Base-by-base conservation (phyloP, 2,329 filamentous ascomycete species). In the Penicillium capsulatum region DNA sequence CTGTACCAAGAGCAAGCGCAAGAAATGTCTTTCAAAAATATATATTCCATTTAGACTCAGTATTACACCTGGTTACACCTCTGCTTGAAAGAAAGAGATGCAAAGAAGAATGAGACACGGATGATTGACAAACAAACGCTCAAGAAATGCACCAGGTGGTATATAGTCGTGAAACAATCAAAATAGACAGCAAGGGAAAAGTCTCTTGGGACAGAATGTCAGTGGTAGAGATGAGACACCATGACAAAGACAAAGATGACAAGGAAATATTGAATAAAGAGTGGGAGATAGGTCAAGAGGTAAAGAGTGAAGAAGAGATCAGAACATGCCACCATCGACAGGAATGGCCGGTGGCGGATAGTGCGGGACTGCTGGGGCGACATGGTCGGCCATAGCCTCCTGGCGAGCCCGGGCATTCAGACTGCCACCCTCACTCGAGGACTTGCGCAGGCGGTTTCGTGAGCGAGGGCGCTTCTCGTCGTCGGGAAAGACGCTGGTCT, bases 321-420 rank as follows among this genome's bases (percentile, higher is more conserved):
- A 69, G 38, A 69, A 67, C 66, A 69, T 64, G 17, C 60, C 57
- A 40, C 54, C 65, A 40, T 58, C 62, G 45, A 50, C 62, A 35
- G 50, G 61, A 19, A 56, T 50, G 32, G 48, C 47, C 4, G 58
- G 55, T 2, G 56, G 59, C 14, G 59, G 56, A 17, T 60, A 54
- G 14, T 59, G 47, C n/a, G 63, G 59, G n/a, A 64, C 40, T 10
- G 60, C 55, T 2, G 63, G 59, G 3, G 54, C 46, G 32, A 50
- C 51, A 4, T 11, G 26, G 11, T 51, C 51, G 34, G 56, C 47
- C 44, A 65, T 55, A 11, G 60, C 54, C 37, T 68, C 66, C 40
- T 69, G 66, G 17, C 68, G 58, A n/a, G 70, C 67, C 32, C 63
- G 65, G 5, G 61, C 63, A 36, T 72, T 67, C 41, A 77, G 55